Conservation (phyloP, 805 yeast genomes). For the Metschnikowia koreensis region DNA sequence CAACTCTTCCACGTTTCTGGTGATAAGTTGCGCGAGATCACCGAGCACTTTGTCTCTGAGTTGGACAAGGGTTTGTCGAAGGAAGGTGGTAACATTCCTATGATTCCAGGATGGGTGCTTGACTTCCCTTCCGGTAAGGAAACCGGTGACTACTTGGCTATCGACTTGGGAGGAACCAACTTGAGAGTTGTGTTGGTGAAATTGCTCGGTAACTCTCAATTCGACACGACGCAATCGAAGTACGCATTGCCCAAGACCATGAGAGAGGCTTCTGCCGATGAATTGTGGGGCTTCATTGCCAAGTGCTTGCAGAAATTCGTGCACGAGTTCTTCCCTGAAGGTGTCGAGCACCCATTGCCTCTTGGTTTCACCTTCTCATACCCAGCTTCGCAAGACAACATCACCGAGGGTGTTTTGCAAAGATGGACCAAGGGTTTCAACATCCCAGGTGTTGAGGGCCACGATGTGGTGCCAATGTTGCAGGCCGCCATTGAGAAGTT, state of each 20-base stretch:
- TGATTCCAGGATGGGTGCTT: conserved; percentile 97
- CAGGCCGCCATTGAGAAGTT: conserved; percentile 66
- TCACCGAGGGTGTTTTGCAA: conserved; percentile 84
- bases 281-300: conserved; percentile 85
- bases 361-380: conserved; percentile 94
- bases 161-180: conserved; percentile 97
- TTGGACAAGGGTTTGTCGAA: conserved; percentile 76
- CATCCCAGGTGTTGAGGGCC: conserved; percentile 88
- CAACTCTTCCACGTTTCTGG: conserved; percentile 59
- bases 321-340: conserved; percentile 64
- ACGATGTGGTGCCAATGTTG: conserved; percentile 89
- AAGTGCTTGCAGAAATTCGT: conserved; percentile 71
- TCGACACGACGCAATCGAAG: conserved; percentile 84
- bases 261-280: conserved; percentile 76
- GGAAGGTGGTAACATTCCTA: conserved; percentile 85
- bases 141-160: conserved; percentile 84
- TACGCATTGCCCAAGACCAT: conserved; percentile 72
- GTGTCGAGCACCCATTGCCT: conserved; percentile 56
- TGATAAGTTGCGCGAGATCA: conserved; percentile 60
- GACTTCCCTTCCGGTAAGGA: conserved; percentile 92
- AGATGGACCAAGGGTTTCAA: conserved; percentile 99
- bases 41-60: conserved; percentile 74
- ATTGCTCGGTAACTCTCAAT: conserved; percentile 77
- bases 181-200: conserved; percentile 87
- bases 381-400: conserved; percentile 81